Evolutionary conservation across 2,329 filamentous ascomycete species (phyloP), one percentile per base, ranked within the genome.

Genomic region (Cercospora sp.): DNA sequence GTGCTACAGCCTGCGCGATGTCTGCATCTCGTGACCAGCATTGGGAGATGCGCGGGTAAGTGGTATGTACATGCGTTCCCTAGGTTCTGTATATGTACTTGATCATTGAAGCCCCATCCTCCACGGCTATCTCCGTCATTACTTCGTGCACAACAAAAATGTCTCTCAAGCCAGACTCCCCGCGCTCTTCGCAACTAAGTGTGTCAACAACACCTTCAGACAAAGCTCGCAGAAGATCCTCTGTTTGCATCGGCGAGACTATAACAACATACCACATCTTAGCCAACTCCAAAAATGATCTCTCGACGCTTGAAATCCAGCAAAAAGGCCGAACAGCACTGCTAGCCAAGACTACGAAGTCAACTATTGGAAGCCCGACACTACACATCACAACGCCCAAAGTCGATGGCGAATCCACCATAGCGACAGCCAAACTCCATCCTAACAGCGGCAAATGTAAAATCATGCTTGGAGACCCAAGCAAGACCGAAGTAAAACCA

Each of bases 181-280:
- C 30, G 42, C 61, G 20, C 8, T 64, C 62, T 31, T 58, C 53
- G 9, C 36, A 45, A n/a, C 62, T 58, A 4, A 53, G 36, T 33
- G 33, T 26, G 5, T 12, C 30, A 30, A 57, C 23, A 18, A 30
- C 20, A n/a, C 5, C 18, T 2, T 13, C 28, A 39, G 26, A 33
- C 2, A 9, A 36, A 3, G 23, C 6, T 8, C 62, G 62, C 23
- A 64, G 18, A 28, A 33, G 62, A 59, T 64, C 62, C 16, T 58
- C 62, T 5, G 31, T 13, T 28, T 23, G 62, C 16, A 42, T 58
- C 16, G 20, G 28, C 55, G 62, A 64, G 18, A n/a, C n/a, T 7
- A 10, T 64, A 10, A 18, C 62, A 20, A 58, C 62, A n/a, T 36
- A 64, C 39, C 62, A 58, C 62, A 64, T 64, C 62, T 18, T 64